Evolutionary conservation across 306 rosid genomes (phyloP), one percentile per base, ranked within the genome.

Genomic region (Quercus parvula): DNA sequence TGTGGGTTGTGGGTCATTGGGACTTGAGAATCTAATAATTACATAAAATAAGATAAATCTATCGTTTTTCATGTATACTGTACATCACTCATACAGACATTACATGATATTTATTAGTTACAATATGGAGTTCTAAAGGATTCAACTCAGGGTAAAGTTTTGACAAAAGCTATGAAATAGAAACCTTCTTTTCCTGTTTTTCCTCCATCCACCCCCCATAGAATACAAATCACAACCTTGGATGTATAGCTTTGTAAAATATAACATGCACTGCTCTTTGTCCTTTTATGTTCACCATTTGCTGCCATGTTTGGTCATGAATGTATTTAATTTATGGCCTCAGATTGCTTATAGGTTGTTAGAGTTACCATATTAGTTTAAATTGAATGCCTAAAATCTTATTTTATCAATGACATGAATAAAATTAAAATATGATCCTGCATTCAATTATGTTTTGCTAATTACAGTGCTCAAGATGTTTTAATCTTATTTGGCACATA

Each of bases 401-500:
- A 67, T 59, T 66, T 68, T 78, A 17, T 68, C 76, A 52, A 64
- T 33, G 38, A 61, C 55, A 76, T 6, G 15, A 59, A 55, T 77
- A 59, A 55, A 35, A 67, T 20, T 70, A 9, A 15, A 51, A 57
- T 71, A 59, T 76, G 58, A 77, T 66, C 71, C 58, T 81, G 62
- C 68, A 28, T 70, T 75, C 74, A 52, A 35, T 4, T 11, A 33
- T 67, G 24, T n/a, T 67, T 19, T 17, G 25, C 15, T 67, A 66
- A 69, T 30, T 81, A 24, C 71, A 55, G 17, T 57, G 54, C 74
- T 66, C 72, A 80, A 75, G 46, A 74, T 2, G 70, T 63, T 27
- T 81, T 52, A 81, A 35, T 63, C 81, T 56, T 78, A 57, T 38
- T 74, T 69, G 61, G 80, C 79, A 82, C 78, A 72, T 84, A 81